Percentiles rank a stretch among this genome's conserved stretches.
Conservation (phyloP, 2,329 filamentous ascomycete genomes). For the Aureobasidium sp. region DNA sequence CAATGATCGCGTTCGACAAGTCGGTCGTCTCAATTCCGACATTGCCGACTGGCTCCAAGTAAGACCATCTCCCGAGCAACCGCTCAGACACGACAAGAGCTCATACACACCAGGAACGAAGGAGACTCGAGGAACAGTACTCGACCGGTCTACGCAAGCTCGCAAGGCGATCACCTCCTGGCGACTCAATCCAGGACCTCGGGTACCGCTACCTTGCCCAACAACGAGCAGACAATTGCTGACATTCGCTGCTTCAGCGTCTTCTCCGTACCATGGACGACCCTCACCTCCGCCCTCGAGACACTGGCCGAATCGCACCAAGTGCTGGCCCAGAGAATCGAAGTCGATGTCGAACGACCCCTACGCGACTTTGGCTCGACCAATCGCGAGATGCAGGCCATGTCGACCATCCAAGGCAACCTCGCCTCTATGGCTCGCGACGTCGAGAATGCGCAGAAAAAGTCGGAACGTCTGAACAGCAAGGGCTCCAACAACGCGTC, state of each 20-base stretch:
- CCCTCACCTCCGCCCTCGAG: conserved; percentile 83
- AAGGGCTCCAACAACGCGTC: conserved; percentile 88
- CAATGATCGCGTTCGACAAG: conserved; percentile 88
- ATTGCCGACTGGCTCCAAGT: conserved; percentile 99
- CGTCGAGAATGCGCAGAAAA: conserved; percentile 85
- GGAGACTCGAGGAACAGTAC: conserved; percentile 92
- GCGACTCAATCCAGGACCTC: conserved; percentile 76
- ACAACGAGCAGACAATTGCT: conserved; percentile 16
- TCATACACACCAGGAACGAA: conserved; percentile 76
- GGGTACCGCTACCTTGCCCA: conserved; percentile 68
- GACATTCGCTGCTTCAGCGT: conserved; percentile 62
- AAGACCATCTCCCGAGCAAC: conserved; percentile 39
- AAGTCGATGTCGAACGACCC: conserved; percentile 87
- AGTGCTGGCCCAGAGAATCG: conserved; percentile 81
- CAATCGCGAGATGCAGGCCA: conserved; percentile 80
- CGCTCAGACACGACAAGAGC: neutral
- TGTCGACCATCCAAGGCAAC: conserved; percentile 85
- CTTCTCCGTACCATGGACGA: conserved; percentile 92
- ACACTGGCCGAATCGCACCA: conserved; percentile 87
- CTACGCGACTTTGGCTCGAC: conserved; percentile 78
- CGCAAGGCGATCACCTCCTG: conserved; percentile 76
- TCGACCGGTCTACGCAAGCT: conserved; percentile 85
- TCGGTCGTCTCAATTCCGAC: conserved; percentile 86
- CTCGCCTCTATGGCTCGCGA: conserved; percentile 84
- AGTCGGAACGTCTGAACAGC: conserved; percentile 82